Conservation (phyloP, 805 yeast genomes). For the Candida caryicola region DNA sequence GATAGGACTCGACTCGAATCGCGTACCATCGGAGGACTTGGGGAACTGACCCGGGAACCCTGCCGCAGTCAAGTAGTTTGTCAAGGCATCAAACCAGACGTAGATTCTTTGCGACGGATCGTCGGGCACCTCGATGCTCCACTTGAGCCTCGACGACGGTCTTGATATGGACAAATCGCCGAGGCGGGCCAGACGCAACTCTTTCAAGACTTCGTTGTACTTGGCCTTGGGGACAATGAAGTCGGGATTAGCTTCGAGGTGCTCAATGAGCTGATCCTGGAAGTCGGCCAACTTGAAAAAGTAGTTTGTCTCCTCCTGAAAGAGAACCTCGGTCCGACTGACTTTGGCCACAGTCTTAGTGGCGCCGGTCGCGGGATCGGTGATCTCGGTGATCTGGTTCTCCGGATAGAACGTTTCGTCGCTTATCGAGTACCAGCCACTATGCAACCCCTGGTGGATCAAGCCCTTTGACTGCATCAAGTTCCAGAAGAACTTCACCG, state of each 20-base stretch:
- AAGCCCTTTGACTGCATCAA: constrained; percentile 54
- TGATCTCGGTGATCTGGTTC: constrained; percentile 53
- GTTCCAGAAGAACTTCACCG: constrained; percentile 72
- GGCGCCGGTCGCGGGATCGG: constrained; percentile 23
- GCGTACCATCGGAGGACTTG: constrained; percentile 7
- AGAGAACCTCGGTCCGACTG: constrained; percentile 70
- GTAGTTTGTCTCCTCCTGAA: constrained; percentile 79
- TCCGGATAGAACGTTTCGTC: constrained; percentile 95
- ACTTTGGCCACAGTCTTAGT: constrained; percentile 53
- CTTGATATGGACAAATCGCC: constrained; percentile 84
- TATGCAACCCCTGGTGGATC: constrained; percentile 79
- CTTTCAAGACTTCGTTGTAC: constrained; percentile 53
- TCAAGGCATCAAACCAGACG: constrained; percentile 95
- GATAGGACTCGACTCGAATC: constrained; percentile 16
- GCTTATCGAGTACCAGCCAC: constrained; percentile 93
- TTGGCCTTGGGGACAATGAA: constrained; percentile 68
- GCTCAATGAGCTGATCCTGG: constrained; percentile 49
- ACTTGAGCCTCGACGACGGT: constrained; percentile 68
- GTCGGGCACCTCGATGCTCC: constrained; percentile 91
- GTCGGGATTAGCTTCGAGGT: constrained; percentile 46
- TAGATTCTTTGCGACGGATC: constrained; percentile 78
- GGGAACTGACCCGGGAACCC: constrained; percentile 42
- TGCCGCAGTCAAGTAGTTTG: constrained; percentile 75
- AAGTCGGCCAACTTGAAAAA: constrained; percentile 74
- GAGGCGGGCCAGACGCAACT: constrained; percentile 48